Conservation (phyloP, 179 eudicot species). For the Dionaea muscipula region DNA sequence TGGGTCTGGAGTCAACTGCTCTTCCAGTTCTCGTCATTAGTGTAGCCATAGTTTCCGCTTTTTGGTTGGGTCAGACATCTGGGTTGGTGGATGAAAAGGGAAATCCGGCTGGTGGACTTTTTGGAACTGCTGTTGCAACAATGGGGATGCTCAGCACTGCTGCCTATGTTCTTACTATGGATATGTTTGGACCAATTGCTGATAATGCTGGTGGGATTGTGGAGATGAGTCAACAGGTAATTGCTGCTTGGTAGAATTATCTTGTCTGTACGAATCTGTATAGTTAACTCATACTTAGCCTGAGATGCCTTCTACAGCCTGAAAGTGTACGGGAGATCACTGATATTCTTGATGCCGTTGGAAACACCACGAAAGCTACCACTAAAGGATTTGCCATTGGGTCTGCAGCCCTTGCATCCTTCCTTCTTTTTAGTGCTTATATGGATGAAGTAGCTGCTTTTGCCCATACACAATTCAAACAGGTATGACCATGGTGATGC, state of each 20-base stretch:
- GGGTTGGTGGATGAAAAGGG: constrained; percentile 90
- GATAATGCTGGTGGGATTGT: constrained; percentile 99
- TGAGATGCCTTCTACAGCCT: constrained; percentile 42
- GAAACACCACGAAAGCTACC: constrained; percentile 97
- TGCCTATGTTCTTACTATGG: constrained; percentile 97
- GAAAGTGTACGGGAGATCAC: constrained; percentile 95
- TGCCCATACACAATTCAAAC: constrained; percentile 57
- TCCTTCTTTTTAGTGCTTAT: constrained; percentile 95
- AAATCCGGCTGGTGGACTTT: constrained; percentile 87
- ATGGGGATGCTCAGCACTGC: constrained; percentile 99
- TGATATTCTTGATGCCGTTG: constrained; percentile 95
- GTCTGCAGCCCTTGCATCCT: constrained; percentile 97
- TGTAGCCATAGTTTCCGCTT: constrained; percentile 69
- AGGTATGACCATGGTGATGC: constrained; percentile 34
- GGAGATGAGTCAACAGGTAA: constrained; percentile 99
- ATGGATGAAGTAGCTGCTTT: constrained; percentile 96
- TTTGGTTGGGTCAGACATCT: constrained; percentile 88
- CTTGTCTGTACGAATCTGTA: background rate
- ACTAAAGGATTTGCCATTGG: constrained; percentile 98
- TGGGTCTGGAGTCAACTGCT: constrained; percentile 96
- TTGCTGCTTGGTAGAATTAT: background rate
- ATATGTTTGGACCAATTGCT: constrained; percentile 99
- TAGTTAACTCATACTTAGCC: constrained; percentile 7
- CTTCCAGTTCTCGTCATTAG: constrained; percentile 96
- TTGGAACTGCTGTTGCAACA: constrained; percentile 99